Evolutionary conservation across 73 alveolate species (phyloP).

Genomic region (Paramecium bursaria): DNA sequence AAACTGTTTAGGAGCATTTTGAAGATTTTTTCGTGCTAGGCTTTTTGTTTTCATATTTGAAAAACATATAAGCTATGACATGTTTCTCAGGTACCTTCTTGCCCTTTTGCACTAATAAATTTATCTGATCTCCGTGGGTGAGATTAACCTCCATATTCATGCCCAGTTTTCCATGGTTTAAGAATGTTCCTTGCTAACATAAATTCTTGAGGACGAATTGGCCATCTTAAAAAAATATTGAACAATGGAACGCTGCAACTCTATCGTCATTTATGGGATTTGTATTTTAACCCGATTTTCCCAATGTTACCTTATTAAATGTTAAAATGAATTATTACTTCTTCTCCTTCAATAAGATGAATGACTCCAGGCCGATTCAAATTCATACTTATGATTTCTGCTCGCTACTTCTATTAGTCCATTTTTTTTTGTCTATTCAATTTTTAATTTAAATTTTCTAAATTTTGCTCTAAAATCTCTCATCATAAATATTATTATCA

Average conservation of each 20-base stretch:
- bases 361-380: no score
- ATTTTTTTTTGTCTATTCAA: no score
- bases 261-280: background rate
- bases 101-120: background rate
- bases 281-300: background rate
- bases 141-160: constrained; percentile 1
- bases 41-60: background rate
- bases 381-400: no score
- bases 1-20: background rate
- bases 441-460: no score
- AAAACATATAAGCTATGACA: background rate
- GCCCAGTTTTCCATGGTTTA: constrained; percentile 14
- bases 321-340: no score
- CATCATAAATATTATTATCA: no score
- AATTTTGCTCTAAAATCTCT: background rate
- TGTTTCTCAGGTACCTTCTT: constrained; percentile 3
- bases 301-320: no score
- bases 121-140: background rate
- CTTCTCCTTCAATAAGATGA: no score
- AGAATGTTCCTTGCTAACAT: background rate
- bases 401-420: background rate
- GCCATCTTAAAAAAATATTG: background rate
- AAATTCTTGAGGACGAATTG: background rate
- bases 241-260: background rate
- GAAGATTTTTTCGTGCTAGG: background rate